A percentile compares a stretch with the other conserved stretches of the same genome.
These are phyloP conservation scores for Solanum medicagineum DNA, from an alignment of 257 asterid species.

Conservation along the genomic window DNA sequence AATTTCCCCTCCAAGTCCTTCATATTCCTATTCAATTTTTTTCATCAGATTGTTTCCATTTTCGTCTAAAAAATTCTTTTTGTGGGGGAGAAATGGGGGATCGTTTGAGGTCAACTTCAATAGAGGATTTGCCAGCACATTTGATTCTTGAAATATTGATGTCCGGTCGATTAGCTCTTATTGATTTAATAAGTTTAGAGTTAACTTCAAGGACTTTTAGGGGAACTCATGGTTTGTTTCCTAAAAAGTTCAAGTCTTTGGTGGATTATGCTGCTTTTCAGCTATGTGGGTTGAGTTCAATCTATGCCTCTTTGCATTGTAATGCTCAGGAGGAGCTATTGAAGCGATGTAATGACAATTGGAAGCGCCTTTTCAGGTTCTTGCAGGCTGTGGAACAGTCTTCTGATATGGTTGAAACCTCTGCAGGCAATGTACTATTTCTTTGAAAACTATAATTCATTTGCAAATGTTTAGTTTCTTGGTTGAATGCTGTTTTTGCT, in stretches of 20 bases:
- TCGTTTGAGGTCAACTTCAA: conserved; percentile 22
- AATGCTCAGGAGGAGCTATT: conserved; percentile 33
- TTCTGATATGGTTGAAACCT: conserved; percentile 53
- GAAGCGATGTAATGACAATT: conserved; percentile 47
- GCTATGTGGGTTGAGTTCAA: conserved; percentile 48
- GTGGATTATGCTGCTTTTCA: conserved; percentile 62
- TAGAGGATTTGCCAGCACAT: conserved; percentile 73
- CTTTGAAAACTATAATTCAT: neutral
- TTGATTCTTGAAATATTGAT: conserved; percentile 55
- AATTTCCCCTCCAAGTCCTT: conserved; percentile 20
- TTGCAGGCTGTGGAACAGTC: conserved; percentile 70
- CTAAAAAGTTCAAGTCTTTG: conserved; percentile 49
- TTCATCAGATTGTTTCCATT: conserved; percentile 10
- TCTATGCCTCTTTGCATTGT: conserved; percentile 33
- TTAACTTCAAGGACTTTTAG: conserved; percentile 47
- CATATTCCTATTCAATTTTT: conserved; percentile 17
- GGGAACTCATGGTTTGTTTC: conserved; percentile 29
- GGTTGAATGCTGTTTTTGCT: neutral
- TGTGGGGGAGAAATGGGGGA: conserved; percentile 35
- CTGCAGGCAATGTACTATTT: conserved; percentile 75
- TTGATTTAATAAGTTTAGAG: conserved; percentile 56
- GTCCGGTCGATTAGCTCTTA: conserved; percentile 48
- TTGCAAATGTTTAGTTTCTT: neutral
- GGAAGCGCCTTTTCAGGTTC: conserved; percentile 66
- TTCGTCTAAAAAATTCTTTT: conserved; percentile 26